phyloP scores from a whole-genome alignment of 1,284 basidiomycete genomes.

The Ustilago bromivora region DNA sequence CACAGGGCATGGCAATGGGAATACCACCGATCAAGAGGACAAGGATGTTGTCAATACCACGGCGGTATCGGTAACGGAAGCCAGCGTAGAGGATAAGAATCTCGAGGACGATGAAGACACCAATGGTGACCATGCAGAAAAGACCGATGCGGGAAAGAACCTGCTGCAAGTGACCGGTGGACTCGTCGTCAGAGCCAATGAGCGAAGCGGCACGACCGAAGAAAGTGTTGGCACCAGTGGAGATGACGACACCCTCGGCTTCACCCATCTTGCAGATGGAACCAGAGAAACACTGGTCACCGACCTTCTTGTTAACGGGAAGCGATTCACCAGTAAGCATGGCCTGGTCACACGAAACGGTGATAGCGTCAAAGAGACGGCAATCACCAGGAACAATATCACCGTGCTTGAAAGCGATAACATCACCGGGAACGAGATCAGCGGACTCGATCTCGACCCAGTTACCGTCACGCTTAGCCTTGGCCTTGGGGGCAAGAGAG shows the following conservation, averaged over 20 bases:
- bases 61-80: constrained; percentile 77
- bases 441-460: constrained; percentile 76
- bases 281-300: constrained; percentile 77
- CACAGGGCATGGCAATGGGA: constrained; percentile 95
- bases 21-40: constrained; percentile 99
- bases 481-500: constrained; percentile 96
- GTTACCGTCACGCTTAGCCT: constrained; percentile 75
- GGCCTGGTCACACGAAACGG: constrained; percentile 82
- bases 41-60: constrained; percentile 89
- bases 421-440: constrained; percentile 90
- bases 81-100: constrained; percentile 94
- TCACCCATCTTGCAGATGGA: constrained; percentile 80
- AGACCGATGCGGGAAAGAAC: constrained; percentile 91
- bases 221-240: constrained; percentile 88
- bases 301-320: constrained; percentile 84
- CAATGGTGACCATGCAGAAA: constrained; percentile 86
- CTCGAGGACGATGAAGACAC: constrained; percentile 92
- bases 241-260: constrained; percentile 88
- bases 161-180: constrained; percentile 77
- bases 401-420: constrained; percentile 86
- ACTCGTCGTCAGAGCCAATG: constrained; percentile 92
- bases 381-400: constrained; percentile 89
- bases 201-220: constrained; percentile 94
- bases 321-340: constrained; percentile 98
- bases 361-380: constrained; percentile 82